Percentiles rank a stretch among this genome's conserved stretches.
Evolutionary conservation across 371 early-diverging fungal genomes (phyloP).

Genomic region (Choanephora cucurbitarum): DNA sequence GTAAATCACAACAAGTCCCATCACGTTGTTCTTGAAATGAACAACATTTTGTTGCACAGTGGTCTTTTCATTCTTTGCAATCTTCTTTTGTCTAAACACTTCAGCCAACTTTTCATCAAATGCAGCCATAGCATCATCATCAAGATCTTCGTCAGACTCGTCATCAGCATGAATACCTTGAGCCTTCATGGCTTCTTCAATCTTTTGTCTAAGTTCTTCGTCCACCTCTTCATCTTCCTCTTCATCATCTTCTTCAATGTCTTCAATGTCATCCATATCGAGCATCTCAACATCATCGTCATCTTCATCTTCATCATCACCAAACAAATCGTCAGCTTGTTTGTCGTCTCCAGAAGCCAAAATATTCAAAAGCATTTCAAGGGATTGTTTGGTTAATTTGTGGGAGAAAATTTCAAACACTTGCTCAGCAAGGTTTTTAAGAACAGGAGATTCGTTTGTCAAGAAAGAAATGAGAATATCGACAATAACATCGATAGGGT

Average conservation of each 20-base stretch:
- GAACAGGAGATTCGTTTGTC: constrained; percentile 77
- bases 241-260: constrained; percentile 29
- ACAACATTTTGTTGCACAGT: constrained; percentile 71
- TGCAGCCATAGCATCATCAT: constrained; percentile 90
- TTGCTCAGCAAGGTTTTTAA: constrained; percentile 76
- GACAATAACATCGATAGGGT: constrained; percentile 88
- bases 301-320: constrained; percentile 60
- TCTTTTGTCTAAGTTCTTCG: constrained; percentile 69
- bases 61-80: constrained; percentile 62
- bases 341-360: constrained; percentile 55
- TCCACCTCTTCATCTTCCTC: constrained; percentile 56
- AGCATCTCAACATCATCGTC: constrained; percentile 52
- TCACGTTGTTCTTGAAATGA: constrained; percentile 87
- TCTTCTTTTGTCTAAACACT: constrained; percentile 84
- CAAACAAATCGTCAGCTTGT: constrained; percentile 56
- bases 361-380: constrained; percentile 75
- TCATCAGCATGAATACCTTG: constrained; percentile 53
- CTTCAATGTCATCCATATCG: constrained; percentile 28
- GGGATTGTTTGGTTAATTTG: constrained; percentile 69
- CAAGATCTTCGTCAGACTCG: constrained; percentile 67
- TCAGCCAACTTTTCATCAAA: constrained; percentile 91
- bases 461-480: constrained; percentile 90
- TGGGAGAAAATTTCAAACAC: constrained; percentile 85
- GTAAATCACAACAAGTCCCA: constrained; percentile 81
- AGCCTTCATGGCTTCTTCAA: constrained; percentile 65